A percentile compares a stretch with the other conserved stretches of the same genome.
These are phyloP conservation scores for Schizosaccharomyces octosporus DNA, from an alignment of 805 yeast species.

Conservation along the genomic window DNA sequence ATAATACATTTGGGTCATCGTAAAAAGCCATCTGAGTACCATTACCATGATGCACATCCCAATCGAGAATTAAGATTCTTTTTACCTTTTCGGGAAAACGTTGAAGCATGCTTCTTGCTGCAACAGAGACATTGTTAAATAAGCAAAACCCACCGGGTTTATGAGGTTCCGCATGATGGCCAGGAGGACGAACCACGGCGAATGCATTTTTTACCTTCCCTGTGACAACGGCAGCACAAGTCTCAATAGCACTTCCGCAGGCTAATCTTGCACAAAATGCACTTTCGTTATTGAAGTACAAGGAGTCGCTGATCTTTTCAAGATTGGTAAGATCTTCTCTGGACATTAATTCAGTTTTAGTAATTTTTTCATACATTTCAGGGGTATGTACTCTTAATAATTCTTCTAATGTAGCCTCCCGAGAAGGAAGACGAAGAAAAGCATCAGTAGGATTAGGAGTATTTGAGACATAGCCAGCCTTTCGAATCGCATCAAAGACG, in stretches of 20 bases:
- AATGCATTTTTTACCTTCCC: slow-evolving; percentile 74
- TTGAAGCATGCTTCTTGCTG: slow-evolving; percentile 63
- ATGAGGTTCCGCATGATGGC: slow-evolving; percentile 97
- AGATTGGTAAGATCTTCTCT: slow-evolving; percentile 52
- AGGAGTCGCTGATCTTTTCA: slow-evolving; percentile 82
- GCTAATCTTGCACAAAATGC: slow-evolving; percentile 65
- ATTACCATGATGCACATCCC: slow-evolving; percentile 98
- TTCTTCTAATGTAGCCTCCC: slow-evolving; percentile 75
- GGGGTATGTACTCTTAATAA: slow-evolving; percentile 64
- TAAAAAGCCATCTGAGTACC: slow-evolving; percentile 88
- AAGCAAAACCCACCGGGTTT: slow-evolving; percentile 92
- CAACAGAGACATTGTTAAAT: slow-evolving; percentile 90
- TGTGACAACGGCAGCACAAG: slow-evolving; percentile 83
- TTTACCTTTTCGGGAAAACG: slow-evolving; percentile 65
- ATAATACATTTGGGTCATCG: slow-evolving; percentile 71
- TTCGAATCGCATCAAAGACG: slow-evolving; percentile 78
- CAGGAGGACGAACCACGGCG: slow-evolving; percentile 95
- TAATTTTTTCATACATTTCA: slow-evolving; percentile 53
- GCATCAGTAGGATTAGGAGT: slow-evolving; percentile 31
- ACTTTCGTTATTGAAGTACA: slow-evolving; percentile 82
- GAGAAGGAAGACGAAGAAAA: slow-evolving; percentile 70
- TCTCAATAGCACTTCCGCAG: slow-evolving; percentile 94
- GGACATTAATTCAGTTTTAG: slow-evolving; percentile 51
- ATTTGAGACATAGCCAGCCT: slow-evolving; percentile 49
- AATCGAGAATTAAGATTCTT: slow-evolving; percentile 61